Evolutionary conservation across 192 early-diverging fungal genomes (phyloP).

Genomic region (Entomortierella parvispora): DNA sequence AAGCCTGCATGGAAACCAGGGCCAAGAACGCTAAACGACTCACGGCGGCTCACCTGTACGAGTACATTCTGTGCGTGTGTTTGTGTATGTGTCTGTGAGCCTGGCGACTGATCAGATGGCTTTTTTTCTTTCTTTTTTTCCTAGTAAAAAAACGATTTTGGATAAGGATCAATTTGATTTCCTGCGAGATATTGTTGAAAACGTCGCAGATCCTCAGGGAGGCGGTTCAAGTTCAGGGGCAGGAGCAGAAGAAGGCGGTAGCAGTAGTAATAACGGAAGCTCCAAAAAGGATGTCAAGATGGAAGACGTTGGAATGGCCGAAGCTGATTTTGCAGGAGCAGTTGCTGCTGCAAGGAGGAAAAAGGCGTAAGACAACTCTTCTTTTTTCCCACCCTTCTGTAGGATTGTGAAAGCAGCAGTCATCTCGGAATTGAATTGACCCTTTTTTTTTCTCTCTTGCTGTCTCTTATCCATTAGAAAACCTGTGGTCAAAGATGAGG

Average conservation of each 20-base stretch:
- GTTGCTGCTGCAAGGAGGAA: conserved; percentile 35
- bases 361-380: conserved; percentile 1
- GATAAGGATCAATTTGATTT: conserved; percentile 94
- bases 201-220: conserved; percentile 77
- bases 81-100: too few relatives aligned
- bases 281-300: conserved; percentile 15
- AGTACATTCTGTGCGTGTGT: background rate
- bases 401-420: conserved; percentile 3
- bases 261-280: conserved; percentile 3
- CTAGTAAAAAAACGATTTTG: conserved; percentile 82
- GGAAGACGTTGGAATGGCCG: conserved; percentile 14
- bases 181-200: conserved; percentile 85
- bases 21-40: conserved; percentile 84
- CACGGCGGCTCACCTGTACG: conserved; percentile 88
- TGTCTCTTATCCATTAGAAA: too few relatives aligned
- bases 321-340: conserved; percentile 31
- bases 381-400: too few relatives aligned
- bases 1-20: conserved; percentile 85
- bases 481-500: conserved; percentile 17
- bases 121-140: conserved; percentile 6
- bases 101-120: too few relatives aligned
- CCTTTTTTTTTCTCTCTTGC: background rate
- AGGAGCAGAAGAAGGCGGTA: conserved; percentile 1
- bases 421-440: background rate
- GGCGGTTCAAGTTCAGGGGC: background rate